Conservation (phyloP, 495 filamentous ascomycete species). For the Aspergillus funiculosus region DNA sequence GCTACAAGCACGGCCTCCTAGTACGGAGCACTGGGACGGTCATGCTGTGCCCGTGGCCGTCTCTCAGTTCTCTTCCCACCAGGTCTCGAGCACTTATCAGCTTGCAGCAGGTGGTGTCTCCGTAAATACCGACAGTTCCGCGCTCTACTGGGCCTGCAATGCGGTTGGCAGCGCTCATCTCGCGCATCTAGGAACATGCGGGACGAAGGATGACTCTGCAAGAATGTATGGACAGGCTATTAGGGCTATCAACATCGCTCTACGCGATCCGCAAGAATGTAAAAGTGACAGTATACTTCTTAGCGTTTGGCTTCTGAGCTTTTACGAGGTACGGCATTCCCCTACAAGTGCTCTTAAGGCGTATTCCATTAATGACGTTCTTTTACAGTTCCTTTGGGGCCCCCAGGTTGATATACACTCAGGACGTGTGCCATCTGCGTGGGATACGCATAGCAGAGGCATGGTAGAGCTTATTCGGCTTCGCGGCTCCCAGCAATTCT, state of each 20-base stretch:
- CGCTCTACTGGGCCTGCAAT: background rate
- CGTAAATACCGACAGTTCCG: background rate
- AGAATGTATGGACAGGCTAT: background rate
- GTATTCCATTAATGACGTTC: background rate
- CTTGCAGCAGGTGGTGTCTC: background rate
- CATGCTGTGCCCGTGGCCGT: background rate
- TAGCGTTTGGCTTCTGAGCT: background rate
- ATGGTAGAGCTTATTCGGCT: slow-evolving; percentile 1
- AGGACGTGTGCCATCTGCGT: background rate
- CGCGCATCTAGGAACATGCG: background rate
- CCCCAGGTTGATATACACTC: background rate
- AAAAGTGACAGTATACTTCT: background rate
- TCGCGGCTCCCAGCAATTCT: background rate
- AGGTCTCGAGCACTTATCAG: background rate
- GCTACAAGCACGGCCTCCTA: background rate
- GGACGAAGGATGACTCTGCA: background rate
- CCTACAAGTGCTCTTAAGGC: background rate
- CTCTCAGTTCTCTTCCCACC: background rate
- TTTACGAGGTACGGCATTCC: background rate
- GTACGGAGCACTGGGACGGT: background rate
- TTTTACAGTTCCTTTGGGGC: background rate
- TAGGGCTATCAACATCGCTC: background rate
- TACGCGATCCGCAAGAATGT: background rate
- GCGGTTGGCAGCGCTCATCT: background rate
- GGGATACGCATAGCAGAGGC: background rate